phyloP scores from a whole-genome alignment of 306 rosid species.

The Prunus mume region DNA sequence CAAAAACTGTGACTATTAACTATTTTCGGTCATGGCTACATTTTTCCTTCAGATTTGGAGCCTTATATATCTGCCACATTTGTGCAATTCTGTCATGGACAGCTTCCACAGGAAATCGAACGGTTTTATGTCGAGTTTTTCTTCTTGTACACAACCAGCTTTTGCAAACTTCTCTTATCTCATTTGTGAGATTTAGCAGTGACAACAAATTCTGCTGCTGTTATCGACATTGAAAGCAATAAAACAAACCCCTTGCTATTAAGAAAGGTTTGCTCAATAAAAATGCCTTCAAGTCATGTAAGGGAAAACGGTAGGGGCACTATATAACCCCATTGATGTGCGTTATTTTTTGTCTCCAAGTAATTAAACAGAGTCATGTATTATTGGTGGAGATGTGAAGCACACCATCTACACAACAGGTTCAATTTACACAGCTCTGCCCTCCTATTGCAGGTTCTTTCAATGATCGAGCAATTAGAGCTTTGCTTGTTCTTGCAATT shows the following conservation, averaged over 20 bases:
- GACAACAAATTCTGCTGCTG: not conserved
- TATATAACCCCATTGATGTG: not conserved
- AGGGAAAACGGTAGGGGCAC: not conserved
- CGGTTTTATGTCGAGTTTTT: too few relatives aligned
- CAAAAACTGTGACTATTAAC: too few relatives aligned
- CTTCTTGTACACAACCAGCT: too few relatives aligned
- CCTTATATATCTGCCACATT: too few relatives aligned
- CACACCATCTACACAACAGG: not conserved
- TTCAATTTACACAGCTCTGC: not conserved
- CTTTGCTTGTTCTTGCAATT: constrained; percentile 66
- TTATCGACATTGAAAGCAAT: not conserved
- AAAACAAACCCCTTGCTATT: not conserved
- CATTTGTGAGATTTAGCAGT: not conserved
- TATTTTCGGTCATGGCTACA: too few relatives aligned
- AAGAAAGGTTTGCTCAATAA: not conserved
- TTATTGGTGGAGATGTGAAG: not conserved
- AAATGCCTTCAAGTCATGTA: not conserved
- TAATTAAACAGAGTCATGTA: not conserved
- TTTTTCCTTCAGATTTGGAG: too few relatives aligned
- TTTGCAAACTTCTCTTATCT: too few relatives aligned
- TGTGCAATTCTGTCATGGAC: too few relatives aligned
- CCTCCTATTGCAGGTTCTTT: not conserved
- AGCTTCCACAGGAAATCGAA: too few relatives aligned
- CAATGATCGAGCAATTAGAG: constrained; percentile 21
- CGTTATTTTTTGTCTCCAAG: not conserved